These are phyloP conservation scores for Blastobotrys muscicola DNA, from an alignment of 805 yeast genomes.

Conservation along the genomic window DNA sequence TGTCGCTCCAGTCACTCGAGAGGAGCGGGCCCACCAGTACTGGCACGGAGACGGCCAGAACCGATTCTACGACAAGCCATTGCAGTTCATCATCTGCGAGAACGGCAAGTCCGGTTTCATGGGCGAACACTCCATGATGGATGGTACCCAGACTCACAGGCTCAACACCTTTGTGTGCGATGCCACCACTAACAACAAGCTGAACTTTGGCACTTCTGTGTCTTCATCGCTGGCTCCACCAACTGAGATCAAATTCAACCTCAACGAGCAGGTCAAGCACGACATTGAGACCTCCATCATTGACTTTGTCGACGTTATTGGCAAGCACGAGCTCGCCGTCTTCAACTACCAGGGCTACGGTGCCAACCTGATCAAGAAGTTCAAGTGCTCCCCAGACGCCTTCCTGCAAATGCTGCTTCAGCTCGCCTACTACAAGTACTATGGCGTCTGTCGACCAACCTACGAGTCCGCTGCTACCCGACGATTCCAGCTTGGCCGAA, in stretches of 20 bases:
- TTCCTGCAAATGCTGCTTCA: slow-evolving; percentile 85
- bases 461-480: slow-evolving; percentile 96
- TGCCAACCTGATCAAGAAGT: slow-evolving; percentile 71
- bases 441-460: slow-evolving; percentile 77
- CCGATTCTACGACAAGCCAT: slow-evolving; percentile 86
- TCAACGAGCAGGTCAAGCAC: slow-evolving; percentile 41
- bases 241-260: slow-evolving; percentile 40
- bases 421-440: slow-evolving; percentile 76
- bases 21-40: slow-evolving; percentile 70
- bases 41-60: slow-evolving; percentile 97
- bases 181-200: slow-evolving; percentile 42
- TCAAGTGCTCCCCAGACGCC: slow-evolving; percentile 88
- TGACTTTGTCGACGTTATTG: slow-evolving; percentile 49
- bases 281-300: slow-evolving; percentile 48
- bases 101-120: slow-evolving; percentile 87
- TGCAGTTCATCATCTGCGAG: slow-evolving; percentile 70
- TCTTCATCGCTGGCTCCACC: slow-evolving; percentile 19
- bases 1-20: slow-evolving; percentile 58
- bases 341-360: slow-evolving; percentile 82
- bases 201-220: slow-evolving; percentile 23
- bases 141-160: slow-evolving; percentile 90
- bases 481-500: slow-evolving; percentile 79
- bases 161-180: slow-evolving; percentile 67
- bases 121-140: slow-evolving; percentile 97
- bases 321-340: slow-evolving; percentile 62